phyloP scores from a whole-genome alignment of 2,329 filamentous ascomycete genomes.

The Xylaria sp. region DNA sequence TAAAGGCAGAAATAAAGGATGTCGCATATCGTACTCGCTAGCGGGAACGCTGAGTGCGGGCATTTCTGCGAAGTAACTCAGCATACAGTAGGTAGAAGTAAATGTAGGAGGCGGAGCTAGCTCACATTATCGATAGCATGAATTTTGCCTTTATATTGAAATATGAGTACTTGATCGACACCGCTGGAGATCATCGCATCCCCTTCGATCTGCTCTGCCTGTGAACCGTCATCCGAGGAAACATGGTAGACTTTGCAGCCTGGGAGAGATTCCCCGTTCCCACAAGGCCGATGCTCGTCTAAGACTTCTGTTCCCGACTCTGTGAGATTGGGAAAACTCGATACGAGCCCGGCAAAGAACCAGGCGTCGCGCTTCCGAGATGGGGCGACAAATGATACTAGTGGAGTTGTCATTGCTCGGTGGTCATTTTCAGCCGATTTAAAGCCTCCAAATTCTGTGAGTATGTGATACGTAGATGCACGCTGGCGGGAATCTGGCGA shows the following conservation, averaged over 20 bases:
- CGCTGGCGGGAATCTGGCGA: background rate
- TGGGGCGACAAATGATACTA: constrained; percentile 33
- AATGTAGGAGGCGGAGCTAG: constrained; percentile 9
- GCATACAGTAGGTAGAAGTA: constrained; percentile 27
- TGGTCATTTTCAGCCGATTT: background rate
- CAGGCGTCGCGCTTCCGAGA: constrained; percentile 52
- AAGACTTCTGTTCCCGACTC: constrained; percentile 53
- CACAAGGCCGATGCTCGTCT: constrained; percentile 52
- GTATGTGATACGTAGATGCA: background rate
- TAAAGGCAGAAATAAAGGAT: background rate
- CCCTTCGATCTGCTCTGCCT: constrained; percentile 51
- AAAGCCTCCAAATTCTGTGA: background rate
- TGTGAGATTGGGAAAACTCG: constrained; percentile 64
- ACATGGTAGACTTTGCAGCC: constrained; percentile 70
- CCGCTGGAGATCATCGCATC: constrained; percentile 48
- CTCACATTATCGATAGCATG: constrained; percentile 75
- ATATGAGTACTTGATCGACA: constrained; percentile 71
- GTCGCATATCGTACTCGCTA: constrained; percentile 55
- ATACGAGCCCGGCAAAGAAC: constrained; percentile 64
- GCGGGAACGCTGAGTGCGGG: constrained; percentile 73
- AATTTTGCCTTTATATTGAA: constrained; percentile 70
- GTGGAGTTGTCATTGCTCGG: constrained; percentile 30
- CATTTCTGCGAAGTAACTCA: constrained; percentile 61
- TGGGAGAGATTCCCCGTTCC: constrained; percentile 51
- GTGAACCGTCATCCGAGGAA: constrained; percentile 52